Evolutionary conservation across 1,284 basidiomycete genomes (phyloP), one percentile per base, ranked within the genome.

Genomic region (Naganishia sp.): DNA sequence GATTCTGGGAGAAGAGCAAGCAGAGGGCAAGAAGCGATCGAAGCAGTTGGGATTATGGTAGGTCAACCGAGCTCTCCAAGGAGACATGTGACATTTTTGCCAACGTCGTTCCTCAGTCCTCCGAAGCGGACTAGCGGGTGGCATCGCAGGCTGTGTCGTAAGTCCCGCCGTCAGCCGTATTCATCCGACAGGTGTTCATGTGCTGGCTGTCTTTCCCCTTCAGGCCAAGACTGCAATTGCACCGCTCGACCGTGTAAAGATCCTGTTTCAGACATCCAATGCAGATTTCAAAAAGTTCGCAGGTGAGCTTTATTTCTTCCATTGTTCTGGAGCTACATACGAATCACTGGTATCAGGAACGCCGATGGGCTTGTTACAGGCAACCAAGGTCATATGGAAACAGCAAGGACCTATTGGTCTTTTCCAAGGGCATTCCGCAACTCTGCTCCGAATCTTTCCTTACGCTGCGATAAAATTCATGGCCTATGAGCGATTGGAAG

Each of bases 381-480:
- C 96, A 23, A 88, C 86, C n/a, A 82, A 81, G 35, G 84, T 87
- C 68, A 97, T 99, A 71, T 92, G 92, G 74, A 78, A 77, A 5
- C 75, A 88, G 21, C 82, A 83, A 56, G 96, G 96, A 2, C 69
- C 88, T 10, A 81, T 87, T 58, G 95, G 93, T 0, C 82, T 99
- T 51, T 87, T 97, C 69, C 94, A 97, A 82, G 96, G 96, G 1
- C 95, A 99, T 79, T 92, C 91, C 28, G 91, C 92, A 31, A 98
- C 95, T 5, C 82, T 86, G 50, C 71, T 85, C 50, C 76, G 85
- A 43, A 84, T 86, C 66, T 97, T 98, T 76, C 95, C 96, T 0
- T 96, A 99, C 77, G 96, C 96, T 46, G 93, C 90, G 58, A 90
- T 99, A 79, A 98, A 97, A 80, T 99, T 94, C 76, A 94, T 98